Evolutionary conservation across 2,329 filamentous ascomycete species (phyloP), one percentile per base, ranked within the genome.

Genomic region (Pseudocercospora ulei): DNA sequence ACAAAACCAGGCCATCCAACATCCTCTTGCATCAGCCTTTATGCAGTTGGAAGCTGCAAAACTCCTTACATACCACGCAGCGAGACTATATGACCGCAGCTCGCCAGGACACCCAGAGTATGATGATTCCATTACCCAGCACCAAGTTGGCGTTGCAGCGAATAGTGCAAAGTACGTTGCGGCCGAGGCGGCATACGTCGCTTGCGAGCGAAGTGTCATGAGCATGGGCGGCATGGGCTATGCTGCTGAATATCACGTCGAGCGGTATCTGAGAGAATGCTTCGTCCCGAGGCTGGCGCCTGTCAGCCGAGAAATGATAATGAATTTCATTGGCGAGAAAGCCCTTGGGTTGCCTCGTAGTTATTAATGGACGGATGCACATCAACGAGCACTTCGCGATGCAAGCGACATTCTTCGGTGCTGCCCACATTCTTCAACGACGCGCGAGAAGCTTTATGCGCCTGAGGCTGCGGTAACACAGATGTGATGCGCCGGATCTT

Each of bases 321-420:
- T 82, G 65, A 84, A 83, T 49, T 83, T 76, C 56, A 71, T 84
- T 7, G 69, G 71, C 2, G 79, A 83, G 56, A 81, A 74, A 62
- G 78, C 74, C 0, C 59, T 84, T n/a, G 62, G 68, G 3, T 52
- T 84, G 16, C 80, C 80, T 1, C 66, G 75, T 42, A 83, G 78
- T 53, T 85, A 83, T 48, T 82, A 19, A 40, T 18, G 20, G n/a
- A 17, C 8, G n/a, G n/a, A n/a, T n/a, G n/a, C n/a, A n/a, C n/a
- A n/a, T n/a, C n/a, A n/a, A n/a, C n/a, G n/a, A n/a, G n/a, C n/a
- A n/a, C n/a, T n/a, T n/a, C n/a, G n/a, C n/a, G n/a, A n/a, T n/a
- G n/a, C n/a, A n/a, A n/a, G n/a, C n/a, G n/a, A n/a, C n/a, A n/a
- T n/a, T n/a, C n/a, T n/a, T n/a, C n/a, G n/a, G n/a, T n/a, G n/a